These are phyloP conservation scores for Apiospora malaysiana DNA, from an alignment of 2,329 filamentous ascomycete species.

Conservation along the genomic window DNA sequence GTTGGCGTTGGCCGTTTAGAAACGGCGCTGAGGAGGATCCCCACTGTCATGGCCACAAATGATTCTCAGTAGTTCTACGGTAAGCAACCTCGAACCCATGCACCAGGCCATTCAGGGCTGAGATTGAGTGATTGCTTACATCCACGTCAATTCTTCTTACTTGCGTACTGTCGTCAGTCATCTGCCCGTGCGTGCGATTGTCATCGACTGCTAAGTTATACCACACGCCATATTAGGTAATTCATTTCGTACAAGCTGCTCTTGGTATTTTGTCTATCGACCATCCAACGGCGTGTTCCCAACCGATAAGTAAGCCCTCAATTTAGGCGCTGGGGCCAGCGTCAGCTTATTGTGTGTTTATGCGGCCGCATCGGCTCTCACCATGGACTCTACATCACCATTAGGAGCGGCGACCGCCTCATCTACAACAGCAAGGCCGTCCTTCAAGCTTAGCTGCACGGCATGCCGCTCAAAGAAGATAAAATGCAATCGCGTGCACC, in stretches of 20 bases:
- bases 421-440: not conserved
- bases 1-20: too few relatives aligned
- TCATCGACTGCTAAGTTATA: not conserved
- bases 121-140: not conserved
- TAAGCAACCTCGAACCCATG: not conserved
- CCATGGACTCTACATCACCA: constrained; percentile 8
- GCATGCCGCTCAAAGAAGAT: constrained; percentile 69
- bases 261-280: not conserved
- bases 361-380: not conserved
- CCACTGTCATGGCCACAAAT: too few relatives aligned
- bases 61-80: too few relatives aligned
- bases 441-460: constrained; percentile 54
- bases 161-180: not conserved
- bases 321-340: not conserved
- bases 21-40: too few relatives aligned
- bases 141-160: not conserved
- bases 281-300: not conserved
- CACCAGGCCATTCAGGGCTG: not conserved
- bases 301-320: not conserved
- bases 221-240: not conserved
- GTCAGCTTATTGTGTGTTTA: not conserved
- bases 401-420: not conserved
- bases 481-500: constrained; percentile 62
- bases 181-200: not conserved
- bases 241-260: not conserved